A percentile compares a stretch with the other conserved stretches of the same genome.
phyloP scores from a whole-genome alignment of 768 basidiomycete species.

The Macrolepiota albuminosa region DNA sequence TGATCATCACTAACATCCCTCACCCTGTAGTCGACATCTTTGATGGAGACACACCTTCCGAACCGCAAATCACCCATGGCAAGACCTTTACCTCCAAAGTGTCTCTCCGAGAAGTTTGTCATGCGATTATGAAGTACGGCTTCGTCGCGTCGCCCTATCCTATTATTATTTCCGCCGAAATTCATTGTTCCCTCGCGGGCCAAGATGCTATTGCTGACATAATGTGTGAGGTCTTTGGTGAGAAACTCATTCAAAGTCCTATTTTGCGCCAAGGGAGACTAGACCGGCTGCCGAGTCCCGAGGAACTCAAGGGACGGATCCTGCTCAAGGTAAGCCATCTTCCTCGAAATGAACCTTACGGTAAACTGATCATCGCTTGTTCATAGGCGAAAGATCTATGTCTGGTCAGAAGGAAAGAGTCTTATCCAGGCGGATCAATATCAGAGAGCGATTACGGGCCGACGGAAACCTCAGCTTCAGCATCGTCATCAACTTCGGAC shows the following conservation, averaged over 20 bases:
- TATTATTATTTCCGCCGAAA: slow-evolving; percentile 95
- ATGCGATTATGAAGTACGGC: slow-evolving; percentile 86
- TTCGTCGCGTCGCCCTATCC: slow-evolving; percentile 94
- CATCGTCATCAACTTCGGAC: slow-evolving; percentile 30
- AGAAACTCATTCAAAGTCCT: slow-evolving; percentile 27
- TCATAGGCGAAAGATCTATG: slow-evolving; percentile 73
- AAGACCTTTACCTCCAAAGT: slow-evolving; percentile 89
- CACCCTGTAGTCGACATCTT: slow-evolving; percentile 75
- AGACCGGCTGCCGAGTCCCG: slow-evolving; percentile 77
- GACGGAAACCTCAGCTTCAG: slow-evolving; percentile 18
- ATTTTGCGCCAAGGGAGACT: slow-evolving; percentile 33
- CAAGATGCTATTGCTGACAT: slow-evolving; percentile 46
- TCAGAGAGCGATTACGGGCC: slow-evolving; percentile 19
- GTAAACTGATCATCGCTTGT: neutral
- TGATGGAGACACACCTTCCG: slow-evolving; percentile 62
- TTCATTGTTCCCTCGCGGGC: slow-evolving; percentile 72
- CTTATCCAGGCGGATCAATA: slow-evolving; percentile 6
- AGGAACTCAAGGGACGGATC: slow-evolving; percentile 74
- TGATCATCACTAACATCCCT: slow-evolving; percentile 11
- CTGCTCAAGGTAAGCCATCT: slow-evolving; percentile 65
- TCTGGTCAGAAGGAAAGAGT: slow-evolving; percentile 25
- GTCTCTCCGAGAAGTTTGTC: slow-evolving; percentile 75
- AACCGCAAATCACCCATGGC: slow-evolving; percentile 91
- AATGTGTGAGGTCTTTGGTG: slow-evolving; percentile 44
- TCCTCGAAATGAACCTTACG: neutral